Percentiles rank a stretch among this genome's conserved stretches.
Conservation (phyloP, 2,329 filamentous ascomycete species). For the Leptographium galeiforme region DNA sequence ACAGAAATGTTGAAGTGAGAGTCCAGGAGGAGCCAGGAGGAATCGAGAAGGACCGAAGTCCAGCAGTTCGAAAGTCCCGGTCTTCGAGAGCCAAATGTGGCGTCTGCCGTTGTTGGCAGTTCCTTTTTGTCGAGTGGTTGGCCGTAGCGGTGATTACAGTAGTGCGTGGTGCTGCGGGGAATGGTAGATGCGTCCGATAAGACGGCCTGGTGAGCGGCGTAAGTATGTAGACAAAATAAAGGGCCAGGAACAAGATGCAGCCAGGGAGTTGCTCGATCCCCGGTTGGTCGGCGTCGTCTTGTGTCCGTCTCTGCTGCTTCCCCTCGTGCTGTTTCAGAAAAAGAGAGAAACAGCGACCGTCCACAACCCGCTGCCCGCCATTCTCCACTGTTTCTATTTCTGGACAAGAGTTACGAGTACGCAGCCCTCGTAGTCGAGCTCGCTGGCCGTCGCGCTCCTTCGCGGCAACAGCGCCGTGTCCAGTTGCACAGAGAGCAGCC, state of each 20-base stretch:
- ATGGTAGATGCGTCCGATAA: not conserved
- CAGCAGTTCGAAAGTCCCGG: not conserved
- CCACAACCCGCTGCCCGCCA: conserved; percentile 4
- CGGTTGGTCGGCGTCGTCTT: too few relatives aligned
- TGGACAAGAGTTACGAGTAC: not conserved
- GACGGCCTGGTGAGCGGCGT: too few relatives aligned
- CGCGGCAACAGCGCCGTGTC: too few relatives aligned
- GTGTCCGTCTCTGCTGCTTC: not conserved
- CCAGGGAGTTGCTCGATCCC: not conserved
- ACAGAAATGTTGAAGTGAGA: too few relatives aligned
- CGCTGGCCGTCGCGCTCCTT: not conserved
- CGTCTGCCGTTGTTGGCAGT: not conserved
- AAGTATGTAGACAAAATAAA: not conserved
- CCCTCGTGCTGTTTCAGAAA: conserved; percentile 10
- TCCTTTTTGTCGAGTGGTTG: not conserved
- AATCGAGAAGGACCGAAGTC: too few relatives aligned
- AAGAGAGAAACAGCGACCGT: conserved; percentile 8
- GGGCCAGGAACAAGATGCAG: not conserved
- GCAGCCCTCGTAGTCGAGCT: not conserved
- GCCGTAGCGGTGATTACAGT: not conserved
- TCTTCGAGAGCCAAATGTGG: not conserved
- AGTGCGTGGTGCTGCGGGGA: conserved; percentile 1
- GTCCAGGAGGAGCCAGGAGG: too few relatives aligned
- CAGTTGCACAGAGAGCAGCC: too few relatives aligned
- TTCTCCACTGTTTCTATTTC: conserved; percentile 2